Evolutionary conservation across 495 filamentous ascomycete species (phyloP), one percentile per base, ranked within the genome.

Genomic region (Podospora sp.): DNA sequence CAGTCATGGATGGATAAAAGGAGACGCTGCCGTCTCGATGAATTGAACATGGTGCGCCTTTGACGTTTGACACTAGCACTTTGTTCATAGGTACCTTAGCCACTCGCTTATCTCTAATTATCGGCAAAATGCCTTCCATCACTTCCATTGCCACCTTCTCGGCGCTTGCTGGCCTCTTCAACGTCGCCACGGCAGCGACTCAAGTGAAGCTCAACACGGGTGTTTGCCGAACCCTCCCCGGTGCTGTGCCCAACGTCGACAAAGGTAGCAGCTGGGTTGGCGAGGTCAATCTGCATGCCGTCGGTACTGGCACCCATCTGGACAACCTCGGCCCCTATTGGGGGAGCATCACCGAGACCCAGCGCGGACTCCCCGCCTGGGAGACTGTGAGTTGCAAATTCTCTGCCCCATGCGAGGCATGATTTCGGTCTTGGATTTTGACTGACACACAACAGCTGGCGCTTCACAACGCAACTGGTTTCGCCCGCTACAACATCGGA

Each of bases 141-240:
- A 18, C 5, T 14, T 14, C 40, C 12, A 12, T 46, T 11, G 16
- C 40, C 11, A 2, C 4, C 14, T 46, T 46, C 16, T 4, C 40
- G 5, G 12, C 40, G 2, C 40, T 46, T 18, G 40, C 40, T 2
- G 40, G 4, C 9, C 40, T 46, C 16, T 12, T 46, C 40, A 46
- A 46, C 40, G 40, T 14, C 2, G 40, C 40, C 11, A 46, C 11
- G 11, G 40, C 40, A 6, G 40, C 40, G 14, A 46, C 49, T 22
- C 22, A 63, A 21, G 40, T 53, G 20, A 40, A 21, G 9, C 61
- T 63, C 25, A 24, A 51, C 16, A 50, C 36, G 14, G 61, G 61
- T 18, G 46, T 63, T 0, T 63, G 61, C 61, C 21, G 26, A 0
- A 18, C 12, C 46, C 27, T 53, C 16, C 16, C 16, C 0, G 40